A percentile compares a stretch with the other conserved stretches of the same genome.
Conservation (phyloP, 2,329 filamentous ascomycete species). For the Neopestalotiopsis clavispora region DNA sequence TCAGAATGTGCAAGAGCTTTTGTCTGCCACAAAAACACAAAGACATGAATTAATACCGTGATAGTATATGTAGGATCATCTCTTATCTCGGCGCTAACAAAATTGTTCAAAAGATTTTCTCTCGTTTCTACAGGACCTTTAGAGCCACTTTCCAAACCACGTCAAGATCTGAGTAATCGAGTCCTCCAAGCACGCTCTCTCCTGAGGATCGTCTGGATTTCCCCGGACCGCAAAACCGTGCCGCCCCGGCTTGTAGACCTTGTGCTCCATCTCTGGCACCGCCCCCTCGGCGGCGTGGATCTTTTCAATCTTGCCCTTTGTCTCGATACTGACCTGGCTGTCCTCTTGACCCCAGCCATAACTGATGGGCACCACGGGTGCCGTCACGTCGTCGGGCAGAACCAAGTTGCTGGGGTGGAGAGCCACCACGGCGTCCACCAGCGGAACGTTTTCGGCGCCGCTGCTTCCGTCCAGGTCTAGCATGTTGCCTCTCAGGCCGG, state of each 20-base stretch:
- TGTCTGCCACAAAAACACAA: too few species aligned
- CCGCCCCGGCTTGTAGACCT: constrained; percentile 34
- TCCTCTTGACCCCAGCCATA: constrained; percentile 39
- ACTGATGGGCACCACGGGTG: constrained; percentile 33
- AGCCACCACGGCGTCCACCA: constrained; percentile 49
- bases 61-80: too few species aligned
- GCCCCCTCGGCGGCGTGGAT: constrained; percentile 29
- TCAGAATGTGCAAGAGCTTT: too few species aligned
- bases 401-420: constrained; percentile 47
- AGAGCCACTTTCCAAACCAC: constrained; percentile 15
- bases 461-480: constrained; percentile 34
- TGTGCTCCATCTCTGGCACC: constrained; percentile 36
- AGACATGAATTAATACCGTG: too few species aligned
- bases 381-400: constrained; percentile 43
- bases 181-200: constrained; percentile 38
- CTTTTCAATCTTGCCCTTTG: constrained; percentile 35
- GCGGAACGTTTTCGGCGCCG: constrained; percentile 25
- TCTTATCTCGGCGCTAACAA: too few species aligned
- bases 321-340: constrained; percentile 31
- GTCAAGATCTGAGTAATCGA: constrained; percentile 11
- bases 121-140: not conserved
- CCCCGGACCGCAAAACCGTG: constrained; percentile 37
- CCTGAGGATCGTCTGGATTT: constrained; percentile 26
- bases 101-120: not conserved
- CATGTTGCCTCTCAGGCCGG: constrained; percentile 34